A percentile compares a stretch with the other conserved stretches of the same genome.
phyloP scores from a whole-genome alignment of 176 grass and related monocot species.

The Poa pratensis region DNA sequence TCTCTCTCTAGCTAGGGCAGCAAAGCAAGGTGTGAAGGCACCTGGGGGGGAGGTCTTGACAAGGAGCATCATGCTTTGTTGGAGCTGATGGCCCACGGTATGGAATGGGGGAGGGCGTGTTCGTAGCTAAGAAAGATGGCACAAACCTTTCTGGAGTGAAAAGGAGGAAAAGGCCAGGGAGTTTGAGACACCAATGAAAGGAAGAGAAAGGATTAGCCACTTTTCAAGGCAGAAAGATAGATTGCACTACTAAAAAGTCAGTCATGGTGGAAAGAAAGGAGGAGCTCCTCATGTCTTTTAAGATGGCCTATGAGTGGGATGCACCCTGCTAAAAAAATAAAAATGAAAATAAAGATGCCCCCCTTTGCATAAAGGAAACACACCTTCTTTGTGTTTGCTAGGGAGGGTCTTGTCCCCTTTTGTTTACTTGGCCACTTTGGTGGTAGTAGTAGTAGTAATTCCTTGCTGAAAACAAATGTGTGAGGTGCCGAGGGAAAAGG shows the following conservation, averaged over 20 bases:
- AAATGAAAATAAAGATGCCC: conserved; percentile 35
- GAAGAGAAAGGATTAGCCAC: conserved; percentile 69
- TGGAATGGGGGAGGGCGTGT: conserved; percentile 31
- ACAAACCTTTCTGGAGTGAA: conserved; percentile 48
- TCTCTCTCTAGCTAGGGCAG: background rate
- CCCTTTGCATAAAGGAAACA: conserved; percentile 56
- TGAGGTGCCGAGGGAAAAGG: conserved; percentile 48
- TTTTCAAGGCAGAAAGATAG: conserved; percentile 73
- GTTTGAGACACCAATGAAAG: conserved; percentile 72
- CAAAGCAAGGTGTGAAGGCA: conserved; percentile 45
- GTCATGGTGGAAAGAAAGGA: conserved; percentile 41
- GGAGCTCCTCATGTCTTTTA: conserved; percentile 60
- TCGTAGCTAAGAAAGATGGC: conserved; percentile 47
- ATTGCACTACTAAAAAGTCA: conserved; percentile 66
- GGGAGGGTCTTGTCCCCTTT: background rate
- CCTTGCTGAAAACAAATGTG: conserved; percentile 56
- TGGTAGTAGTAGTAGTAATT: conserved; percentile 1
- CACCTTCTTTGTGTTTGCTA: conserved; percentile 34
- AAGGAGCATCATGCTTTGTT: conserved; percentile 45
- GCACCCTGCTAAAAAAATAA: conserved; percentile 58
- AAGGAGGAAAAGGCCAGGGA: conserved; percentile 60
- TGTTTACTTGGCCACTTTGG: conserved; percentile 19
- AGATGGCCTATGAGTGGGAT: conserved; percentile 70
- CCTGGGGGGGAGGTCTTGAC: conserved; percentile 52
- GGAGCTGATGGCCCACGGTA: conserved; percentile 29